phyloP scores from a whole-genome alignment of 352 stramenopile species.

The Globisporangium barbulae region DNA sequence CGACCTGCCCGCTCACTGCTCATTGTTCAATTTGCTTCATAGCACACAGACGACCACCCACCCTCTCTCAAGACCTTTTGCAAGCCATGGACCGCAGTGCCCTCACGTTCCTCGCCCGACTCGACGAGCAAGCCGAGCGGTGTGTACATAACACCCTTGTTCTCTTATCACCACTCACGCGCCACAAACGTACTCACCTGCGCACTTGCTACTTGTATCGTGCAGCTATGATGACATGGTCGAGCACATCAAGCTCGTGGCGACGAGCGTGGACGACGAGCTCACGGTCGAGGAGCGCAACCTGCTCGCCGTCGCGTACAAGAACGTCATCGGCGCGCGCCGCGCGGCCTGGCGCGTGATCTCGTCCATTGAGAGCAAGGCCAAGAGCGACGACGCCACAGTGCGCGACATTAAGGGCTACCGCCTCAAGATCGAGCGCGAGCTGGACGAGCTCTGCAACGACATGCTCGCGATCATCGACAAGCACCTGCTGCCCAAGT shows the following conservation, averaged over 20 bases:
- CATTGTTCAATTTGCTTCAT: not conserved
- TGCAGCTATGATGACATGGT: conserved; percentile 91
- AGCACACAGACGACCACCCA: not conserved
- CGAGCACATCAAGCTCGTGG: conserved; percentile 98
- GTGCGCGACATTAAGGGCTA: conserved; percentile 90
- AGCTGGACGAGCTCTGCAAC: conserved; percentile 95
- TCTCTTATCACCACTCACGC: not conserved
- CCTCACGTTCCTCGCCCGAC: conserved; percentile 80
- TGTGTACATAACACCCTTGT: conserved; percentile 23
- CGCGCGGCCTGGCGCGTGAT: conserved; percentile 99
- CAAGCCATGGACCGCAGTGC: conserved; percentile 71
- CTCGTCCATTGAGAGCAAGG: conserved; percentile 94
- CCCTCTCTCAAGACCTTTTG: not conserved
- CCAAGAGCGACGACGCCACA: conserved; percentile 55
- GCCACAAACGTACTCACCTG: not conserved
- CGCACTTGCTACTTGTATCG: not conserved
- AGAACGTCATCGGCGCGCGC: conserved; percentile 98
- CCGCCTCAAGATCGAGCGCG: conserved; percentile 95
- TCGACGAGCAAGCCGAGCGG: conserved; percentile 79
- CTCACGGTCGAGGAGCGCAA: conserved; percentile 99
- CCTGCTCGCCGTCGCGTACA: conserved; percentile 93
- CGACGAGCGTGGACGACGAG: conserved; percentile 93
- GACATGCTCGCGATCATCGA: conserved; percentile 99
- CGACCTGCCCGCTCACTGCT: too few species aligned
- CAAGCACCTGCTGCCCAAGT: conserved; percentile 97